Percentiles rank a stretch among this genome's conserved stretches.
Conservation (phyloP, 1,284 basidiomycete genomes). For the Pyrrhoderma noxium region DNA sequence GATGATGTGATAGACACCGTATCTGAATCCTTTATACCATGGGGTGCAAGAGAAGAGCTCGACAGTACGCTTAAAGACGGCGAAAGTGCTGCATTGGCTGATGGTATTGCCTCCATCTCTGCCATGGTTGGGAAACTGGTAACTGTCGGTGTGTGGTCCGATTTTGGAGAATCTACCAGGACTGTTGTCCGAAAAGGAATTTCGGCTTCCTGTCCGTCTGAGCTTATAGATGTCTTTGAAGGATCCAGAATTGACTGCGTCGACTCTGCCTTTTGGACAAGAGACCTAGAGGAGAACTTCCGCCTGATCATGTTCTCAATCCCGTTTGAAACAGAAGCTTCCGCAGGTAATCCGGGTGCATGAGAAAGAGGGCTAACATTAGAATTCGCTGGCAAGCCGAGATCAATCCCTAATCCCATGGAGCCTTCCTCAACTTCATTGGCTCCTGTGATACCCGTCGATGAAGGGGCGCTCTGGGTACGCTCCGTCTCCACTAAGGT, state of each 20-base stretch:
- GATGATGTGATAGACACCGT: constrained; percentile 33
- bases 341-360: constrained; percentile 1
- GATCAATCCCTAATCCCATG: constrained; percentile 13
- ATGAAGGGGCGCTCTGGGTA: too few relatives aligned
- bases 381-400: constrained; percentile 7
- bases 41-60: constrained; percentile 15
- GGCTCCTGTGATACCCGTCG: neutral
- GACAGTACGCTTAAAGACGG: constrained; percentile 16
- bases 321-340: constrained; percentile 5
- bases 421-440: too few relatives aligned
- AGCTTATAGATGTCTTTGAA: constrained; percentile 8
- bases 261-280: constrained; percentile 15
- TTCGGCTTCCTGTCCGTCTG: constrained; percentile 17
- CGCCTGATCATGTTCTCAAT: constrained; percentile 5
- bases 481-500: too few relatives aligned
- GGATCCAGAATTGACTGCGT: constrained; percentile 17
- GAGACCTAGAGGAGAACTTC: constrained; percentile 17
- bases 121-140: constrained; percentile 25
- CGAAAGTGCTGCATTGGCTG: constrained; percentile 20
- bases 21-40: constrained; percentile 33
- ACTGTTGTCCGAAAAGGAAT: constrained; percentile 19
- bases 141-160: constrained; percentile 28
- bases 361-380: constrained; percentile 5
- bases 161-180: constrained; percentile 43
- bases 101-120: constrained; percentile 17